A percentile compares a stretch with the other conserved stretches of the same genome.
Evolutionary conservation across 2,329 filamentous ascomycete genomes (phyloP).

Genomic region (Monosporascus sp.): DNA sequence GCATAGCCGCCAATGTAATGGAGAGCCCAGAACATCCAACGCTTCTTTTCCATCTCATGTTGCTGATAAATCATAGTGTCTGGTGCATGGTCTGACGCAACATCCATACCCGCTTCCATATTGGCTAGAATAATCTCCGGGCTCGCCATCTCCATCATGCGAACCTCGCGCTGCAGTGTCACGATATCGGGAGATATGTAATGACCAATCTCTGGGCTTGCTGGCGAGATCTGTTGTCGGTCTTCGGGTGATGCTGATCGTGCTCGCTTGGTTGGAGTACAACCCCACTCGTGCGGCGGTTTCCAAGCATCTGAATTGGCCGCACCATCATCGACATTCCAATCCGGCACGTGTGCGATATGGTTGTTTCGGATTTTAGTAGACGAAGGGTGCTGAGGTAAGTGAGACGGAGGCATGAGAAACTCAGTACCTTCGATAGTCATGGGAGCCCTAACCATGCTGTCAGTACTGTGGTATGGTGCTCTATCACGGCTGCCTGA

Average conservation of each 20-base stretch:
- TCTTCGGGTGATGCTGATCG: constrained; percentile 14
- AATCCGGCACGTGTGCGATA: constrained; percentile 19
- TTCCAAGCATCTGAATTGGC: constrained; percentile 40
- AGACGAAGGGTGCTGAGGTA: constrained; percentile 19
- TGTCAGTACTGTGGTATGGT: constrained; percentile 4
- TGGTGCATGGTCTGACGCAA: constrained; percentile 35
- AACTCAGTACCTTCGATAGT: constrained; percentile 19
- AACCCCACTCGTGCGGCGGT: constrained; percentile 39
- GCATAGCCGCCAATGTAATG: constrained; percentile 38
- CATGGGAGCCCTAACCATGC: constrained; percentile 4
- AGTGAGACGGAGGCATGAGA: constrained; percentile 12
- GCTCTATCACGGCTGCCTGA: constrained; percentile 17
- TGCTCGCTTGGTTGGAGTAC: constrained; percentile 22
- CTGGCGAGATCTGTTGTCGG: constrained; percentile 11
- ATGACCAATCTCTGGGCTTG: constrained; percentile 14
- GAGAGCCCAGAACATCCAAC: constrained; percentile 58
- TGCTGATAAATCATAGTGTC: constrained; percentile 46
- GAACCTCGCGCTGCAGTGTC: constrained; percentile 47
- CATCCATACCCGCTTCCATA: constrained; percentile 47
- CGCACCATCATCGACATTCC: constrained; percentile 18
- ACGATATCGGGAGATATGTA: constrained; percentile 28
- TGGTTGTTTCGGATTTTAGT: constrained; percentile 8
- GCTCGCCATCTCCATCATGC: constrained; percentile 49
- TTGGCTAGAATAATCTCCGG: constrained; percentile 48
- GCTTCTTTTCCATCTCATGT: constrained; percentile 50